A percentile compares a stretch with the other conserved stretches of the same genome.
Evolutionary conservation across 768 basidiomycete species (phyloP).

Genomic region (Agrocybe pediades): DNA sequence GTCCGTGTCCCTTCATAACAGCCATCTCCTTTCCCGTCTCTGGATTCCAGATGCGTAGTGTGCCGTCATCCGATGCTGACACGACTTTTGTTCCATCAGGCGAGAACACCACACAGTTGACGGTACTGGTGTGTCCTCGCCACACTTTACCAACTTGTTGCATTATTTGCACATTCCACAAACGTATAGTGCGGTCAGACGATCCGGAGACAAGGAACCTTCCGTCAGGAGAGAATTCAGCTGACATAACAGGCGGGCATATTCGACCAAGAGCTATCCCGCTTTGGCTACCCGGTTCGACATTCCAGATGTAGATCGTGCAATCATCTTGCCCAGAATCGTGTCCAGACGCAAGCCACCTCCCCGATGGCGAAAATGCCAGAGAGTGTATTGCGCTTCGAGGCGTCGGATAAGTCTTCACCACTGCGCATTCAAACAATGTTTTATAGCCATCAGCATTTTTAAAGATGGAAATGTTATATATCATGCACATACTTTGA

Average conservation of each 20-base stretch:
- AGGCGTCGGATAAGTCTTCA: too few relatives aligned
- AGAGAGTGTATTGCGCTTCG: too few relatives aligned
- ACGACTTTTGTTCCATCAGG: background rate
- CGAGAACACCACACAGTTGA: slow-evolving; percentile 4
- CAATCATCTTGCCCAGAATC: background rate
- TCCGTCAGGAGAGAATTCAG: slow-evolving; percentile 14
- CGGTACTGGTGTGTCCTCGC: slow-evolving; percentile 4
- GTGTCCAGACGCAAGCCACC: background rate
- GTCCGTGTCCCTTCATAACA: slow-evolving; percentile 8
- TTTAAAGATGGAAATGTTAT: too few relatives aligned
- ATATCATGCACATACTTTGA: too few relatives aligned
- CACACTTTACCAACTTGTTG: background rate
- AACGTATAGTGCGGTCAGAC: slow-evolving; percentile 1
- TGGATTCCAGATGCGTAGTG: slow-evolving; percentile 11
- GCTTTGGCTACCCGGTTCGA: background rate
- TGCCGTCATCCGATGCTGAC: slow-evolving; percentile 4
- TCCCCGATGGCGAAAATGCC: background rate
- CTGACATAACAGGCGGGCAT: background rate
- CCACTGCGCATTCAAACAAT: too few relatives aligned
- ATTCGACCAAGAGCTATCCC: background rate
- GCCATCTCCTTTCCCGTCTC: background rate
- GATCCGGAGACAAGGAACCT: slow-evolving; percentile 10
- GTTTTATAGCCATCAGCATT: too few relatives aligned
- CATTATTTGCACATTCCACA: slow-evolving; percentile 12
- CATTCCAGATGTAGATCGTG: background rate